Percentiles rank a stretch among this genome's conserved stretches.
phyloP scores from a whole-genome alignment of 2,329 filamentous ascomycete genomes.

The Trichoderma pleuroti region DNA sequence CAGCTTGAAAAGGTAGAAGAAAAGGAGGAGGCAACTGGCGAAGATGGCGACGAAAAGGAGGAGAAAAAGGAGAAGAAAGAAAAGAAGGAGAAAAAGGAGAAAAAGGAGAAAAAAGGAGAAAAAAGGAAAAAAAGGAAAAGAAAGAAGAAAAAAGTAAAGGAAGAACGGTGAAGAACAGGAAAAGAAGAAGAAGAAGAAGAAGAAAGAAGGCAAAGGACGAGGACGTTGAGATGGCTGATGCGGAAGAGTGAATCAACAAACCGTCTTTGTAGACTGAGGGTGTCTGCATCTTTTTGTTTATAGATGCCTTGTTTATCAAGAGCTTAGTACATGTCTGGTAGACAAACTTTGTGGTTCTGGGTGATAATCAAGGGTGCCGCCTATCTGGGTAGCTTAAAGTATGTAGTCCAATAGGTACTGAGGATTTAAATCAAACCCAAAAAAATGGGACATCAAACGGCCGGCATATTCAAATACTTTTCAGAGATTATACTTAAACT shows the following conservation, averaged over 20 bases:
- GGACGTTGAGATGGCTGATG: constrained; percentile 11
- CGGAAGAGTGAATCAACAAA: not conserved
- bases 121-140: constrained; percentile 7
- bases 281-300: not conserved
- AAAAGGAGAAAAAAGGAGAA: not conserved
- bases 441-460: not conserved
- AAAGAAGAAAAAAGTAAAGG: not conserved
- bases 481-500: not conserved
- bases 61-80: not conserved
- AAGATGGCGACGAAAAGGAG: not conserved
- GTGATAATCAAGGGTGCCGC: not conserved
- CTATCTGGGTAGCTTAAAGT: not conserved
- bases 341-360: not conserved
- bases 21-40: not conserved
- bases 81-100: not conserved
- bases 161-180: not conserved
- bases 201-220: constrained; percentile 6
- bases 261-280: not conserved
- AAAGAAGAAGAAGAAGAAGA: constrained; percentile 18
- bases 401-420: not conserved
- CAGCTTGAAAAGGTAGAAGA: not conserved
- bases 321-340: not conserved
- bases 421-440: not conserved
- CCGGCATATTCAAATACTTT: not conserved
- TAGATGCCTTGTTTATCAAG: not conserved